phyloP scores from a whole-genome alignment of 2,329 filamentous ascomycete genomes.

The Cephalotrichum gorgonifer region DNA sequence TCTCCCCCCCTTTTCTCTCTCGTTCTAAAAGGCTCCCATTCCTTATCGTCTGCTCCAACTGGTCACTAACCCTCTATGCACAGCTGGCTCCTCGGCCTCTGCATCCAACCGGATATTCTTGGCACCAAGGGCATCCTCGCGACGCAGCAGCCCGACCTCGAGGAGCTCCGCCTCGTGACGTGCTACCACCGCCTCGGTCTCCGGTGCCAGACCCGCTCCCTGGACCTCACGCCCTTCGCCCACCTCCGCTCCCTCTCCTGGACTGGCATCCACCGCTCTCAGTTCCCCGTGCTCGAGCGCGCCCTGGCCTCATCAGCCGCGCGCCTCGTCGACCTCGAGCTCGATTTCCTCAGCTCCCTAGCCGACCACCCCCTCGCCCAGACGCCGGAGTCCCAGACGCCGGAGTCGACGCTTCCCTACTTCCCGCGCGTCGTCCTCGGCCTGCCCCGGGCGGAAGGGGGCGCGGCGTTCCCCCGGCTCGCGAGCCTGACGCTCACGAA shows the following conservation, averaged over 20 bases:
- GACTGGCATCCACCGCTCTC: slow-evolving; percentile 1
- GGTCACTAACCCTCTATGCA: background rate
- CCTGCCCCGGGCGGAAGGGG: background rate
- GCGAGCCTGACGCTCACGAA: slow-evolving; percentile 1
- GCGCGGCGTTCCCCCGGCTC: background rate
- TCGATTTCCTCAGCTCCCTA: background rate
- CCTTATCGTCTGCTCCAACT: background rate
- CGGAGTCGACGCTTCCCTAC: background rate
- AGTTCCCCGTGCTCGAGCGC: background rate
- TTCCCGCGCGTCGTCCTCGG: background rate
- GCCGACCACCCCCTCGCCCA: background rate
- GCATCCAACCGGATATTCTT: background rate
- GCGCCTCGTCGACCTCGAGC: slow-evolving; percentile 1
- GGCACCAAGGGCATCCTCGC: background rate
- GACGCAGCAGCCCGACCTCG: background rate
- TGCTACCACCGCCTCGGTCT: slow-evolving; percentile 2
- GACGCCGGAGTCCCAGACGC: background rate
- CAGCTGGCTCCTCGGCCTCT: slow-evolving; percentile 1
- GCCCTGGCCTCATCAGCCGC: background rate
- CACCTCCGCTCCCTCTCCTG: background rate
- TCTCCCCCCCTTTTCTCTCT: background rate
- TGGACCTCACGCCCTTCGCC: slow-evolving; percentile 1
- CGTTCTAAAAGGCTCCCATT: background rate
- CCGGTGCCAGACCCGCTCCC: background rate
- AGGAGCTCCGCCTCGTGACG: slow-evolving; percentile 1